phyloP scores from a whole-genome alignment of 257 asterid species.

The Euphrasia confusa region DNA sequence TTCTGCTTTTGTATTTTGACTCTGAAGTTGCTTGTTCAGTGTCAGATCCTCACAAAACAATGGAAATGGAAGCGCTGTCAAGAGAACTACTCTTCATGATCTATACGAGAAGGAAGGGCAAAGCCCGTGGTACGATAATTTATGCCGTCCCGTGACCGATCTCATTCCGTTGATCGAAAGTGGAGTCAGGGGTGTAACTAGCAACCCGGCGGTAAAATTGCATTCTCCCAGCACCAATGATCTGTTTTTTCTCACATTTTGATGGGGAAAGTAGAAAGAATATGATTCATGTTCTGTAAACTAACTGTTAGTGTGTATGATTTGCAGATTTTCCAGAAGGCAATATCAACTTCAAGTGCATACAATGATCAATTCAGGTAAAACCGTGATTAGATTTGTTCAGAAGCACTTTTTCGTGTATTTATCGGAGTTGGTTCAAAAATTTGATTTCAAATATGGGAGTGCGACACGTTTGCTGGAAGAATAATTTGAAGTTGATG shows the following conservation, averaged over 20 bases:
- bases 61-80: conserved; percentile 70
- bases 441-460: not conserved
- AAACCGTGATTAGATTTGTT: conserved; percentile 20
- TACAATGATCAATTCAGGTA: conserved; percentile 97
- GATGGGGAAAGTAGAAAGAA: not conserved
- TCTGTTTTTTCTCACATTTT: not conserved
- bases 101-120: conserved; percentile 95
- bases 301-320: conserved; percentile 11
- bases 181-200: conserved; percentile 96
- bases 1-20: not conserved
- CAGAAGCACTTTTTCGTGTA: conserved; percentile 2
- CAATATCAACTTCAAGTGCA: conserved; percentile 94
- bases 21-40: conserved; percentile 33
- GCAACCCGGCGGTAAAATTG: conserved; percentile 90
- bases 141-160: conserved; percentile 97
- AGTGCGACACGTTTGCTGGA: not conserved
- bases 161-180: conserved; percentile 85
- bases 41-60: conserved; percentile 66
- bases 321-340: conserved; percentile 96
- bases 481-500: not conserved
- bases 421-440: conserved; percentile 15
- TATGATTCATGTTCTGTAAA: conserved; percentile 6
- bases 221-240: not conserved
- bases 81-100: conserved; percentile 86
- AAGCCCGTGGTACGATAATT: conserved; percentile 97